Evolutionary conservation across 2,329 filamentous ascomycete genomes (phyloP).

Genomic region (Pseudogymnoascus destructans): DNA sequence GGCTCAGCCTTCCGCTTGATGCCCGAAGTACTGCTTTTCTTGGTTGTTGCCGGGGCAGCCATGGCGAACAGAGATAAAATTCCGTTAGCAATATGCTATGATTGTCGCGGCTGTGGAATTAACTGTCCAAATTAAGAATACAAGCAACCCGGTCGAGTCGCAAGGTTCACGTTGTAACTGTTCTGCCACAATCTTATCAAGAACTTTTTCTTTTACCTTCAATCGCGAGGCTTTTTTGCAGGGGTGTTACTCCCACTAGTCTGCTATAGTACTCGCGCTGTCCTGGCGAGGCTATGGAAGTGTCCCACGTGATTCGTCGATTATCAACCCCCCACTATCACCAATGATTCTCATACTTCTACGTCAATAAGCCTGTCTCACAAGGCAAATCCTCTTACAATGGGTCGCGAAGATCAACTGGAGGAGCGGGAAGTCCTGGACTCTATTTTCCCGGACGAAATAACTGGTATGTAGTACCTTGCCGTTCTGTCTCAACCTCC

Average conservation of each 20-base stretch:
- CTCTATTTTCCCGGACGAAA: constrained; percentile 96
- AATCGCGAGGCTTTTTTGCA: constrained; percentile 10
- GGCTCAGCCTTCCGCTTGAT: constrained; percentile 45
- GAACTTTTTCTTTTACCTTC: constrained; percentile 9
- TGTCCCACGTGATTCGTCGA: constrained; percentile 2
- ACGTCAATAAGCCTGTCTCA: constrained; percentile 8
- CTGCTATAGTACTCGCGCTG: background rate
- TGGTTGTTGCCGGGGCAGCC: constrained; percentile 23
- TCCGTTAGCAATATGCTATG: background rate
- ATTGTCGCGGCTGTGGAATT: background rate
- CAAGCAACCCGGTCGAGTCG: background rate
- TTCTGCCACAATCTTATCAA: constrained; percentile 10
- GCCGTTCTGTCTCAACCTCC: constrained; percentile 1
- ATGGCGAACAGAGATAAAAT: background rate
- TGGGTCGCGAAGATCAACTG: constrained; percentile 74
- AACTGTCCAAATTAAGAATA: constrained; percentile 1
- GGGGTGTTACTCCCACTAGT: constrained; percentile 1
- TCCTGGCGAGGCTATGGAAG: constrained; percentile 3
- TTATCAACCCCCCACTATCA: constrained; percentile 7
- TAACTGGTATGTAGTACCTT: constrained; percentile 51
- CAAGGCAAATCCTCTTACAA: constrained; percentile 24
- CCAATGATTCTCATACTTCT: constrained; percentile 7
- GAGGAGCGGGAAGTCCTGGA: constrained; percentile 97
- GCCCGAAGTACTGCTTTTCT: constrained; percentile 34
- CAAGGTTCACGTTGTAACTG: constrained; percentile 7